Conservation (phyloP, 495 filamentous ascomycete species). For the Hypoxylon intermedium region DNA sequence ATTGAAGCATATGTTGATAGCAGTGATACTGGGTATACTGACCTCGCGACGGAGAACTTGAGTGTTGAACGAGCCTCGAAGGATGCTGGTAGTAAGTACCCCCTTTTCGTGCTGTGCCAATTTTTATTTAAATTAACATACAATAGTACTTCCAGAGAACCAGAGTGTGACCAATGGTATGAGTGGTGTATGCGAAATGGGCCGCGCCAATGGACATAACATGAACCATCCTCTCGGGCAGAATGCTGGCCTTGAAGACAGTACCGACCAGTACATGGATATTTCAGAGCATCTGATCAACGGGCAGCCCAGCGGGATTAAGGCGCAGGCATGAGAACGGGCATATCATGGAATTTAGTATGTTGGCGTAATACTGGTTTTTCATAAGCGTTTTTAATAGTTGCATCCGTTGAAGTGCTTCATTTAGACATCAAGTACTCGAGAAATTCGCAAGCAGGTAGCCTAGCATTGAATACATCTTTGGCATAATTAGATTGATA, state of each 20-base stretch:
- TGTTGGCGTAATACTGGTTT: neutral
- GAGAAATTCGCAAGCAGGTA: too few relatives aligned
- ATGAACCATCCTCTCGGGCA: neutral
- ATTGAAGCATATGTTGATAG: slow-evolving; percentile 68
- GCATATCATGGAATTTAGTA: neutral
- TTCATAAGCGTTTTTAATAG: too few relatives aligned
- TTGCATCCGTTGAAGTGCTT: too few relatives aligned
- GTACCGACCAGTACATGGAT: slow-evolving; percentile 7
- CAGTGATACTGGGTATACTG: slow-evolving; percentile 60
- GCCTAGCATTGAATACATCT: too few relatives aligned
- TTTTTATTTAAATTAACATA: neutral
- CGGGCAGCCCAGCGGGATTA: slow-evolving; percentile 16
- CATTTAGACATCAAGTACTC: too few relatives aligned
- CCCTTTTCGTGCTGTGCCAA: neutral
- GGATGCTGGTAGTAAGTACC: slow-evolving; percentile 20
- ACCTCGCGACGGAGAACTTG: slow-evolving; percentile 29
- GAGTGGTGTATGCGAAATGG: neutral
- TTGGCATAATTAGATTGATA: too few relatives aligned
- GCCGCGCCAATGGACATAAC: slow-evolving; percentile 10
- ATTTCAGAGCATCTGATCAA: neutral
- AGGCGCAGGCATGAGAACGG: slow-evolving; percentile 34
- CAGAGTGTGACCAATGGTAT: neutral
- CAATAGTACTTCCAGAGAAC: neutral
- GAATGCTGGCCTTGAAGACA: neutral
- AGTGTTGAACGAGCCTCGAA: slow-evolving; percentile 10